Percentiles rank a stretch among this genome's conserved stretches.
Evolutionary conservation across 2,329 filamentous ascomycete species (phyloP).

Genomic region (Claviceps paspali): DNA sequence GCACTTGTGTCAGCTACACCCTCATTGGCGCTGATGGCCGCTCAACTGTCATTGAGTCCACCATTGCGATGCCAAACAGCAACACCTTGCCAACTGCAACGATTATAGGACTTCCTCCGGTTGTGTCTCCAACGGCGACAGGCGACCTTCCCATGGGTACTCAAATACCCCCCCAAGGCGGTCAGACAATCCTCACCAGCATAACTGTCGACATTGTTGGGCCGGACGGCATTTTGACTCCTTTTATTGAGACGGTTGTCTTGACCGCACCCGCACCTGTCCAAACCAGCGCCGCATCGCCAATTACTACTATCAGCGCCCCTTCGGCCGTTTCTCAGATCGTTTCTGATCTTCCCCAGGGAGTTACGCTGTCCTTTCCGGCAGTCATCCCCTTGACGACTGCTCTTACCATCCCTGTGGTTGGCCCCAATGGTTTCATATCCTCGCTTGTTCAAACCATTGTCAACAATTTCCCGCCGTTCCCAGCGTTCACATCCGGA

Average conservation of each 20-base stretch:
- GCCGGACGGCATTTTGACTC: slow-evolving; percentile 16
- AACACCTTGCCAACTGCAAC: slow-evolving; percentile 9
- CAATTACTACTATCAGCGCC: slow-evolving; percentile 7
- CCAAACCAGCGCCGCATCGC: slow-evolving; percentile 5
- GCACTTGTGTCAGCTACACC: slow-evolving; percentile 18
- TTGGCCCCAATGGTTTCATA: slow-evolving; percentile 17
- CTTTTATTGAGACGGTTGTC: slow-evolving; percentile 14
- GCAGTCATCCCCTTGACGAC: slow-evolving; percentile 11
- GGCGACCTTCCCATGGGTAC: slow-evolving; percentile 9
- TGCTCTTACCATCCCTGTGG: slow-evolving; percentile 15
- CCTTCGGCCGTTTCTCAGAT: slow-evolving; percentile 10
- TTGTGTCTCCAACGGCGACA: slow-evolving; percentile 7
- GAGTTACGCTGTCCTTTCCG: slow-evolving; percentile 6
- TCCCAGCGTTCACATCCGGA: slow-evolving; percentile 8
- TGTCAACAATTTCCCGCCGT: slow-evolving; percentile 13
- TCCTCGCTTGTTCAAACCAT: slow-evolving; percentile 19
- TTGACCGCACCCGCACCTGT: slow-evolving; percentile 7
- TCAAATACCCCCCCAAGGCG: slow-evolving; percentile 7
- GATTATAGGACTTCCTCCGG: slow-evolving; percentile 7
- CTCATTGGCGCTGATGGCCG: slow-evolving; percentile 14
- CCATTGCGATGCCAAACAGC: slow-evolving; percentile 13
- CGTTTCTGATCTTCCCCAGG: slow-evolving; percentile 10
- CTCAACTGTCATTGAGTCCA: slow-evolving; percentile 17
- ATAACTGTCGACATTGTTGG: slow-evolving; percentile 18
- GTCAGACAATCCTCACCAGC: slow-evolving; percentile 12